A percentile compares a stretch with the other conserved stretches of the same genome.
phyloP scores from a whole-genome alignment of 768 basidiomycete genomes.

The Collybia sp. region DNA sequence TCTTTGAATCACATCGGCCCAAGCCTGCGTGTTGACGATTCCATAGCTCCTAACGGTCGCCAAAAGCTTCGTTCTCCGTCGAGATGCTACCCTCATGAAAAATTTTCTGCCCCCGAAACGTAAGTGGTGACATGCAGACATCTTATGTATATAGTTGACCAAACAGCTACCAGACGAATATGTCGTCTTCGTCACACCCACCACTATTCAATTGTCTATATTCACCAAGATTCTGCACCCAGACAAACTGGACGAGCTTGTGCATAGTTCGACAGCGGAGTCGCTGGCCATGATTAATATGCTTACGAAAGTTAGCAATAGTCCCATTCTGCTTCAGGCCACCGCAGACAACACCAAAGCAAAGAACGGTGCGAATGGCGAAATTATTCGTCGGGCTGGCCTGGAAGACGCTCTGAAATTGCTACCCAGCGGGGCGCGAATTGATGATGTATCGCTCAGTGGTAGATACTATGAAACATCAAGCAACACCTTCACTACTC shows the following conservation, averaged over 20 bases:
- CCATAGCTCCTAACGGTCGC: conserved; percentile 65
- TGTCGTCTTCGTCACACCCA: conserved; percentile 94
- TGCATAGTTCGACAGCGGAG: conserved; percentile 68
- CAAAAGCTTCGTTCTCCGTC: conserved; percentile 85
- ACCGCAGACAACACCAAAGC: conserved; percentile 58
- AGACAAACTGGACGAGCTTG: conserved; percentile 62
- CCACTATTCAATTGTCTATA: conserved; percentile 74
- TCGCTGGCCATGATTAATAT: conserved; percentile 76
- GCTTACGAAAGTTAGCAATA: conserved; percentile 90
- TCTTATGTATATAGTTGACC: not conserved
- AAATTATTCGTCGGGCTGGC: conserved; percentile 37
- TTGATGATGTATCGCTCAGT: conserved; percentile 75
- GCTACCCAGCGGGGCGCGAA: conserved; percentile 52
- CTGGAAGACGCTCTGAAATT: conserved; percentile 58
- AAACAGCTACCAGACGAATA: conserved; percentile 72
- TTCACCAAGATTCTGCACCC: conserved; percentile 73
- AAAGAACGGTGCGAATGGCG: conserved; percentile 23
- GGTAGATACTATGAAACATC: conserved; percentile 40
- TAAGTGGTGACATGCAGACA: conserved; percentile 28
- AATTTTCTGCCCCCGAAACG: conserved; percentile 90
- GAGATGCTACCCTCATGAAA: conserved; percentile 78
- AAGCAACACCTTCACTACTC: not conserved
- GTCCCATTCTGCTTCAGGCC: conserved; percentile 83
- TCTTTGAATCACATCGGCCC: not conserved
- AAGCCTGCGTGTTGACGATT: not conserved